phyloP scores from a whole-genome alignment of 257 asterid species.

The Coffea eugenioides region DNA sequence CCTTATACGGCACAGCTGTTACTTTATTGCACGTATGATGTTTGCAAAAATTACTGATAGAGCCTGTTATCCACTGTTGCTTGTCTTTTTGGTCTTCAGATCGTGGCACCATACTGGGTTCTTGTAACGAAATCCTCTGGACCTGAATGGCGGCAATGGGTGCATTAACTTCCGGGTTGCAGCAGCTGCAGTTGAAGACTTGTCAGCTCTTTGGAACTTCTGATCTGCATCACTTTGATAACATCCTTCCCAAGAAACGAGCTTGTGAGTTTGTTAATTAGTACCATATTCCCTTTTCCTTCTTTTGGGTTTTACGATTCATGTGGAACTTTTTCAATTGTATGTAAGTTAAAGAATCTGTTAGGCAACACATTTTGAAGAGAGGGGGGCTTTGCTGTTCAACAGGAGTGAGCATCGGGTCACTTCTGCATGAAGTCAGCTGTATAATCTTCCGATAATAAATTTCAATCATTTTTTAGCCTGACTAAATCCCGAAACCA shows the following conservation, averaged over 20 bases:
- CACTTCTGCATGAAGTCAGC: too few species aligned
- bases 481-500: not conserved
- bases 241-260: constrained; percentile 25
- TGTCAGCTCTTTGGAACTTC: constrained; percentile 46
- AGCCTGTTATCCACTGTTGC: not conserved
- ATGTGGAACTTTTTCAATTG: not conserved
- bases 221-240: constrained; percentile 23
- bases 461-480: not conserved
- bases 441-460: not conserved
- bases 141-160: constrained; percentile 4
- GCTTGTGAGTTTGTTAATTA: constrained; percentile 33
- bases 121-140: too few species aligned
- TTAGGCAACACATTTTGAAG: too few species aligned
- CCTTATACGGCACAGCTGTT: too few species aligned
- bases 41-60: constrained; percentile 49
- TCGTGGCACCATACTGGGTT: not conserved
- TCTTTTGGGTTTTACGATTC: not conserved
- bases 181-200: constrained; percentile 31
- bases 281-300: not conserved
- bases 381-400: too few species aligned
- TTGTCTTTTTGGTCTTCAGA: not conserved
- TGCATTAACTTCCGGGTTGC: constrained; percentile 15
- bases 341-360: too few species aligned
- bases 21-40: constrained; percentile 25
- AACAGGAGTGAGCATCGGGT: too few species aligned